phyloP scores from a whole-genome alignment of 352 stramenopile species.

The Phytopythium boreale region DNA sequence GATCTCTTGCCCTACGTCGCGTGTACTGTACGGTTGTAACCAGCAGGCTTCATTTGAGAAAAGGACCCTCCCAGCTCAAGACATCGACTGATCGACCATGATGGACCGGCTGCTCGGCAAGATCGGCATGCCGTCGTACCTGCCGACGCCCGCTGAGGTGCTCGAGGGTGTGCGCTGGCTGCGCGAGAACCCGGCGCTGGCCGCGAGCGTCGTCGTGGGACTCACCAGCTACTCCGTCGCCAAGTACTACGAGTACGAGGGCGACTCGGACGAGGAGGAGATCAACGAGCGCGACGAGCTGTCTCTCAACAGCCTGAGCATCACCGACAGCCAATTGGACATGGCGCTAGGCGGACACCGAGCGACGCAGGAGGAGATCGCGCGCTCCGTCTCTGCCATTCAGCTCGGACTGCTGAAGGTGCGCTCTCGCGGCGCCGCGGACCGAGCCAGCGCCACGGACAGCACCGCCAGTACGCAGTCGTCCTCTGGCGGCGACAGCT shows the following conservation, averaged over 20 bases:
- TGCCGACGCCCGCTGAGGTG: slow-evolving; percentile 62
- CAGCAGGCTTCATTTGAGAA: background rate
- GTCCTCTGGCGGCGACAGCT: slow-evolving; percentile 19
- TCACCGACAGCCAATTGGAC: slow-evolving; percentile 10
- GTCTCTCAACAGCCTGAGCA: slow-evolving; percentile 4
- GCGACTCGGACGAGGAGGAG: slow-evolving; percentile 25
- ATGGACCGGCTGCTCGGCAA: slow-evolving; percentile 42
- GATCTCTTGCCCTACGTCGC: background rate
- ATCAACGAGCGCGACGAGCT: slow-evolving; percentile 21
- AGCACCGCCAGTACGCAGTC: slow-evolving; percentile 28
- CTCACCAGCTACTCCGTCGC: slow-evolving; percentile 68
- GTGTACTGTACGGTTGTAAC: background rate
- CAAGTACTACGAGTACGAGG: slow-evolving; percentile 53
- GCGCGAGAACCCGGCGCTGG: slow-evolving; percentile 62
- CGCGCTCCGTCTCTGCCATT: slow-evolving; percentile 42
- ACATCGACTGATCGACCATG: slow-evolving; percentile 1
- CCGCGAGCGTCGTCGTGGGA: slow-evolving; percentile 57
- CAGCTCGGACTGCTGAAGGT: slow-evolving; percentile 41
- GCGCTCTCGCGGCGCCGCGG: slow-evolving; percentile 11
- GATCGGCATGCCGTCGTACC: slow-evolving; percentile 50
- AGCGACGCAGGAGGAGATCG: slow-evolving; percentile 42
- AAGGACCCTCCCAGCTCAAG: background rate
- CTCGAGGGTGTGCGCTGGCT: slow-evolving; percentile 61
- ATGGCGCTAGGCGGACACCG: background rate
- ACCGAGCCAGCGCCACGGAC: slow-evolving; percentile 15